Base-by-base conservation (phyloP, 2,329 filamentous ascomycete species). In the Pseudogymnoascus sp. region DNA sequence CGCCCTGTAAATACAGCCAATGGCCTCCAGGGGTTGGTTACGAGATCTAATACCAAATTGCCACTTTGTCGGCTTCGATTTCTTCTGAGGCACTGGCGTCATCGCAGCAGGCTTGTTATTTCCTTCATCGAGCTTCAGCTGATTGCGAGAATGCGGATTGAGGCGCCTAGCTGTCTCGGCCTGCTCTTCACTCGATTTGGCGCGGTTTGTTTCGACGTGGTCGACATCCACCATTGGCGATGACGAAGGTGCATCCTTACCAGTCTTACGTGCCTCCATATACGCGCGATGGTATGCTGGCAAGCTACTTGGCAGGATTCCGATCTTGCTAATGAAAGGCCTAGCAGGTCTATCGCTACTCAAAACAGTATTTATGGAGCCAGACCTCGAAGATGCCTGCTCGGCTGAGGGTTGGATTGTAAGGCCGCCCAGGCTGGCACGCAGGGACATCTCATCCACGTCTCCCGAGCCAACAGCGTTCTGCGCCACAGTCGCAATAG, bases 41-140 rank as follows among this genome's bases (percentile, higher is more conserved):
- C 94, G 86, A 53, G 91, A 96, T 38, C 94, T 85, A 66, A 99
- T 99, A 63, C 94, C 94, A 73, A 99, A 99, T 74, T 99, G 94
- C 94, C 94, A 99, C 68, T 93, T 91, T 14, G 92, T 90, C 1
- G 89, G 89, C 71, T 90, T 92, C 4, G 81, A 77, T 74, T 90
- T 92, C 78, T 90, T 91, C 3, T 79, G 74, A 2, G 86, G 84
- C 59, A 86, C 82, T 0, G 84, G 84, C 2, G 85, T 88, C 77
- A 88, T 81, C 18, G 81, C 80, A 63, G 85, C 82, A 3, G 85
- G 85, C 38, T 84, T 80, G 67, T 77, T 83, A 72, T 72, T 83
- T 63, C 75, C 81, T 71, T 83, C 87, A 66, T 93, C 88, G 2
- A 91, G 76, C 61, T 86, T 85, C 25, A 89, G 76, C 62, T 89